These are phyloP conservation scores for Nepenthes gracilis DNA, from an alignment of 148 eudicot genomes.

Conservation along the genomic window DNA sequence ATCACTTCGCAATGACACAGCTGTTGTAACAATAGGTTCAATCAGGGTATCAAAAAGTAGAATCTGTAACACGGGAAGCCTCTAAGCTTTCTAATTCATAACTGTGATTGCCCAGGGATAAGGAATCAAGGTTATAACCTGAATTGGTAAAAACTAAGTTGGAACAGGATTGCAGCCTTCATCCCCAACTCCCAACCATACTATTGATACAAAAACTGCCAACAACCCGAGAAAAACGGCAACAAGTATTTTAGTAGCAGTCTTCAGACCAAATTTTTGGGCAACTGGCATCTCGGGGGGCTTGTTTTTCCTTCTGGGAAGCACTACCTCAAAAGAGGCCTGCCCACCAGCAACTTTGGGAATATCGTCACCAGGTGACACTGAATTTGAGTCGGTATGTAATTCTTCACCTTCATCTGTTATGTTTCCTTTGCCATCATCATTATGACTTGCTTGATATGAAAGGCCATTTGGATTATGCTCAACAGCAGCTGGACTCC, in stretches of 20 bases:
- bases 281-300: slow-evolving; percentile 9
- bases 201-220: slow-evolving; percentile 26
- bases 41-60: no score
- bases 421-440: slow-evolving; percentile 10
- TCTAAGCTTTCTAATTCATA: no score
- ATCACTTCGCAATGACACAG: no score
- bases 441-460: slow-evolving; percentile 6
- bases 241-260: slow-evolving; percentile 10
- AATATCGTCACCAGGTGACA: slow-evolving; percentile 54
- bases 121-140: slow-evolving; percentile 6
- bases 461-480: slow-evolving; percentile 20
- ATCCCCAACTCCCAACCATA: slow-evolving; percentile 28
- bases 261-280: slow-evolving; percentile 13
- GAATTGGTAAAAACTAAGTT: slow-evolving; percentile 30
- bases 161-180: slow-evolving; percentile 47
- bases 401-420: slow-evolving; percentile 14
- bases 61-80: no score
- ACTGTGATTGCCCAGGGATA: background rate
- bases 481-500: slow-evolving; percentile 37
- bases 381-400: slow-evolving; percentile 46
- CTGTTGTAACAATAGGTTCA: no score
- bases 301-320: slow-evolving; percentile 15
- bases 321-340: slow-evolving; percentile 8
- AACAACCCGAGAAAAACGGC: slow-evolving; percentile 22
- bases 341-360: slow-evolving; percentile 9